phyloP scores from a whole-genome alignment of 1,139 yeast species.

The Candida albicans region DNA sequence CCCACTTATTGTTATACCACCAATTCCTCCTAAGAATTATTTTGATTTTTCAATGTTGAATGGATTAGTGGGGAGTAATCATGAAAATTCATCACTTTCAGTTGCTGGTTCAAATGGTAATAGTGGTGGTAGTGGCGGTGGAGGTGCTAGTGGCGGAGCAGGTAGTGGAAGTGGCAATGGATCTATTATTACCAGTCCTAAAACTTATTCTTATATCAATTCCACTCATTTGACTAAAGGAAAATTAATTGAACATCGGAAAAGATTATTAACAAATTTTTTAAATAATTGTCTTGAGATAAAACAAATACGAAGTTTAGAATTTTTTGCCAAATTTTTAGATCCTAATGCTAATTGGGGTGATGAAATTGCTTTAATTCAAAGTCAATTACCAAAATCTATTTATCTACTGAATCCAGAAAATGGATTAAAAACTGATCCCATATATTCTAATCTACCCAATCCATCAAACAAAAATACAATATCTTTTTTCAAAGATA shows the following conservation, averaged over 20 bases:
- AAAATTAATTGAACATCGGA: constrained; percentile 59
- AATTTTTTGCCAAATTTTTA: constrained; percentile 71
- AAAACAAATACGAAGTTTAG: constrained; percentile 54
- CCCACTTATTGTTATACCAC: constrained; percentile 85
- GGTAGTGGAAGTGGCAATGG: no score
- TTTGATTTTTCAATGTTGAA: constrained; percentile 38
- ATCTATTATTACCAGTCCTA: constrained; percentile 6
- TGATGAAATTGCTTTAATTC: constrained; percentile 44
- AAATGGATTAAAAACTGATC: constrained; percentile 52
- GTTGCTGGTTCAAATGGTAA: constrained; percentile 3
- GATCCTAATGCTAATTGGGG: constrained; percentile 86
- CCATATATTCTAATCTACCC: constrained; percentile 66
- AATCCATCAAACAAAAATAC: constrained; percentile 46
- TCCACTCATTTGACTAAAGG: constrained; percentile 44
- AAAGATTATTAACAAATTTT: constrained; percentile 74
- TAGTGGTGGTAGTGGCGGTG: no score
- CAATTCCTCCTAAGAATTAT: constrained; percentile 90
- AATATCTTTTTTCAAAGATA: constrained; percentile 38
- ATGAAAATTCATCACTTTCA: constrained; percentile 1
- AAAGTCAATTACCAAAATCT: constrained; percentile 43
- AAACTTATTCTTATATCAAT: constrained; percentile 42
- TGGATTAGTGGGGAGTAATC: constrained; percentile 27
- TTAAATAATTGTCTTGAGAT: constrained; percentile 71
- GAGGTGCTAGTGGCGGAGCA: no score
- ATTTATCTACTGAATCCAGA: constrained; percentile 55